A percentile compares a stretch with the other conserved stretches of the same genome.
These are phyloP conservation scores for Cymodocea nodosa DNA, from an alignment of 116 monocot species.

Conservation along the genomic window DNA sequence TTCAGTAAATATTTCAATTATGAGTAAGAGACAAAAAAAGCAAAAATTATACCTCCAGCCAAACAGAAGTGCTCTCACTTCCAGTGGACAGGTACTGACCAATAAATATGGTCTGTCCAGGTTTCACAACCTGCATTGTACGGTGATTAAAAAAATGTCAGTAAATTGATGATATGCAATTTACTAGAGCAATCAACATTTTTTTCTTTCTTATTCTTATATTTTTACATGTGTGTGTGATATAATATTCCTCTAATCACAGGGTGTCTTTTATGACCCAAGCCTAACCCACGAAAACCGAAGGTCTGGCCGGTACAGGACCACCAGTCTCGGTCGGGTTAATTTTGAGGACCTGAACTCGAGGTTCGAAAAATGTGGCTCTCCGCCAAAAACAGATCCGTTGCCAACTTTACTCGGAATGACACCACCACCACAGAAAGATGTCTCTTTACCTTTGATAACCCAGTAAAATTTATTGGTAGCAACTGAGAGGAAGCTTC, in stretches of 20 bases:
- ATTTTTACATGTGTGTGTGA: too few species aligned
- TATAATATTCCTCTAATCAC: too few species aligned
- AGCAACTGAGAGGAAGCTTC: conserved; percentile 14
- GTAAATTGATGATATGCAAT: background rate
- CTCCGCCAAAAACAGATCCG: too few species aligned
- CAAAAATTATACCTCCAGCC: conserved; percentile 46
- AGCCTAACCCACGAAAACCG: too few species aligned
- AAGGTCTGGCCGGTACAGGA: too few species aligned
- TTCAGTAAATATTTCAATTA: background rate
- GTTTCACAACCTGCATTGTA: conserved; percentile 42
- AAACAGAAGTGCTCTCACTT: conserved; percentile 73
- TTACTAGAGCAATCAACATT: background rate
- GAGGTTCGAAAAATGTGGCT: background rate
- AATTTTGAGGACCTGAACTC: too few species aligned
- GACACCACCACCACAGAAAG: background rate
- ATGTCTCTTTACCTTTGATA: conserved; percentile 7
- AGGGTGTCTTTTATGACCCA: too few species aligned
- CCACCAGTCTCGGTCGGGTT: too few species aligned
- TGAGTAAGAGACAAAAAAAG: background rate
- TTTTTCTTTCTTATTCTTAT: too few species aligned
- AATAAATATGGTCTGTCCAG: conserved; percentile 32
- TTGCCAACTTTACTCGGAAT: background rate
- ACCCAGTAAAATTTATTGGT: conserved; percentile 11
- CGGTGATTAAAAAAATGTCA: background rate
- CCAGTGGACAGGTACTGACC: conserved; percentile 83